Conservation (phyloP, 257 asterid species). For the Haberlea rhodopensis region DNA sequence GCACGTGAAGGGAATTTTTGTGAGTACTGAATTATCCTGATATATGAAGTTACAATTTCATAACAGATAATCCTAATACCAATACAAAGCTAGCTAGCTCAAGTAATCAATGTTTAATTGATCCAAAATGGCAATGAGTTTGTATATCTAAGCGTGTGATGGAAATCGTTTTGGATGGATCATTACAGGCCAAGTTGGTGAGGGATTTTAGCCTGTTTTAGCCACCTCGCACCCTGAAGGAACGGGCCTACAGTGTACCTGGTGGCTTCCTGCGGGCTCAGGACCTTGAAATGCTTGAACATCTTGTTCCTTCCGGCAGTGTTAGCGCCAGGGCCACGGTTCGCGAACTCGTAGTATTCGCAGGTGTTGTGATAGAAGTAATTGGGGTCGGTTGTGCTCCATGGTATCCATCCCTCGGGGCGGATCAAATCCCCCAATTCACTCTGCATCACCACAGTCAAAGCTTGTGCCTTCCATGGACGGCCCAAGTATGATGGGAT, state of each 20-base stretch:
- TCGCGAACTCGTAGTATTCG: conserved; percentile 43
- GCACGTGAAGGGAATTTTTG: too few relatives aligned
- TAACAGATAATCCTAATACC: too few relatives aligned
- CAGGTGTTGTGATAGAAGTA: conserved; percentile 30
- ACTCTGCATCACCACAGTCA: conserved; percentile 54
- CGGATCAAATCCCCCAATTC: conserved; percentile 58
- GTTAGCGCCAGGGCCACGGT: conserved; percentile 55
- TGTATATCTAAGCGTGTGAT: background rate
- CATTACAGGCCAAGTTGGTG: conserved; percentile 4
- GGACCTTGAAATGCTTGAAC: conserved; percentile 27
- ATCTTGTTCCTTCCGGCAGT: conserved; percentile 28
- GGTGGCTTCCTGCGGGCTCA: conserved; percentile 24
- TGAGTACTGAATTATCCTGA: too few relatives aligned
- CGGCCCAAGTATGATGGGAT: conserved; percentile 47
- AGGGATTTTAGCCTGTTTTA: background rate
- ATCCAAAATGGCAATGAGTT: background rate
- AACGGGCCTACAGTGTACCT: conserved; percentile 10
- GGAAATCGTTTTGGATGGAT: background rate
- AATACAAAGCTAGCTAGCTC: background rate
- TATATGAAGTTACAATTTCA: too few relatives aligned
- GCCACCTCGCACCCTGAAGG: background rate
- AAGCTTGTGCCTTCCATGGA: conserved; percentile 49
- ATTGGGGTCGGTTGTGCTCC: conserved; percentile 34
- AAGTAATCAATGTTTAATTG: background rate
- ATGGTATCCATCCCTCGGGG: conserved; percentile 50